A percentile compares a stretch with the other conserved stretches of the same genome.
phyloP scores from a whole-genome alignment of 768 basidiomycete genomes.

The Hericium alpestre region DNA sequence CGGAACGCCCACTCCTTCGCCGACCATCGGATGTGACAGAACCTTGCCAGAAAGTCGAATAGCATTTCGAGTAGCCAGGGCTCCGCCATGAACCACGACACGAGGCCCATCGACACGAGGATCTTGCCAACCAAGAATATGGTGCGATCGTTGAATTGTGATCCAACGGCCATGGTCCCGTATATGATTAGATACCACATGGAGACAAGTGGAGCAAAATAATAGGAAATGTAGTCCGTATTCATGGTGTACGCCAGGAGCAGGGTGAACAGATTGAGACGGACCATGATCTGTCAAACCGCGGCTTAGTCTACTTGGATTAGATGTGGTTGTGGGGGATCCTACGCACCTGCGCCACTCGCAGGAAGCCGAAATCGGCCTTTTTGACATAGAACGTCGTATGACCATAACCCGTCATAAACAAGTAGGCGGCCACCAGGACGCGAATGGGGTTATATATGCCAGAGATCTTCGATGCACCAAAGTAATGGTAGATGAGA shows the following conservation, averaged over 20 bases:
- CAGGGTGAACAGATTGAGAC: constrained; percentile 77
- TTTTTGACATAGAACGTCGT: constrained; percentile 84
- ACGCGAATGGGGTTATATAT: constrained; percentile 89
- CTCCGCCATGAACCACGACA: constrained; percentile 59
- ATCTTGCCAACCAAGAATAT: constrained; percentile 65
- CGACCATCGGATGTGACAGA: constrained; percentile 76
- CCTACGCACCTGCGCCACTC: constrained; percentile 57
- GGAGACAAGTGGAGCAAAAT: constrained; percentile 83
- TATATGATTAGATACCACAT: constrained; percentile 88
- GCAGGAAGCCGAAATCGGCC: constrained; percentile 71
- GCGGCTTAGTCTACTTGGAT: too few species aligned
- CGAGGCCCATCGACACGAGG: constrained; percentile 45
- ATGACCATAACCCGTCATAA: constrained; percentile 91
- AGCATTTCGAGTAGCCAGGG: constrained; percentile 50
- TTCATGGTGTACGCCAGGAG: constrained; percentile 84
- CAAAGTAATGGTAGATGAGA: constrained; percentile 86
- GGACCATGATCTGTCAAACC: constrained; percentile 50
- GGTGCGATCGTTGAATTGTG: constrained; percentile 61
- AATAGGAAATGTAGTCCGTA: constrained; percentile 85
- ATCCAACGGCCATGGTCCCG: constrained; percentile 60
- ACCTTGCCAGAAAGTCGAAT: constrained; percentile 51
- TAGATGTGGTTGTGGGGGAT: too few species aligned
- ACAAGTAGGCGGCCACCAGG: constrained; percentile 80
- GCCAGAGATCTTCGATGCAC: constrained; percentile 84
- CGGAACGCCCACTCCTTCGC: constrained; percentile 84